phyloP scores from a whole-genome alignment of 352 stramenopile species.

The Phytophthora syringae region DNA sequence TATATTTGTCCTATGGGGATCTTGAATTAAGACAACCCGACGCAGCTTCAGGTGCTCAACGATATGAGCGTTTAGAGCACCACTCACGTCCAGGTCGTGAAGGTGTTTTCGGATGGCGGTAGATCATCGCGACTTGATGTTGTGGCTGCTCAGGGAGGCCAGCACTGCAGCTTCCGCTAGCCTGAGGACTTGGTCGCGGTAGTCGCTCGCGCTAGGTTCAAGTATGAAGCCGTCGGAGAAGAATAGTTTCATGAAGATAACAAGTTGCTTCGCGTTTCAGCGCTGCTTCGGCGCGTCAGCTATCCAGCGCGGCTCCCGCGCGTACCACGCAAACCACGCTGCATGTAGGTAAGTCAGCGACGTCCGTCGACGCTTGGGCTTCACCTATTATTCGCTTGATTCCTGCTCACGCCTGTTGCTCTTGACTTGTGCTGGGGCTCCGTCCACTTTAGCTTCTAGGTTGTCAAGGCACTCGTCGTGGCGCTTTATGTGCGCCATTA shows the following conservation, averaged over 20 bases:
- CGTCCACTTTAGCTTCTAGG: constrained; percentile 11
- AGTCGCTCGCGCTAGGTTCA: background rate
- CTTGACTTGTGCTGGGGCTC: constrained; percentile 4
- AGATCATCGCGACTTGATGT: constrained; percentile 1
- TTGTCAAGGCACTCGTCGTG: constrained; percentile 11
- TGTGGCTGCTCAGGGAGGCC: background rate
- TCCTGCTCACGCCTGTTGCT: constrained; percentile 3
- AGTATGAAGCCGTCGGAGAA: constrained; percentile 5
- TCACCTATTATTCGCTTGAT: constrained; percentile 12
- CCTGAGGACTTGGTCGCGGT: constrained; percentile 10
- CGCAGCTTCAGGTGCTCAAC: background rate
- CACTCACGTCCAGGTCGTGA: background rate
- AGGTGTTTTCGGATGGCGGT: constrained; percentile 7
- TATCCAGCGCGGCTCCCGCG: background rate
- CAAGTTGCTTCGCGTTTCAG: background rate
- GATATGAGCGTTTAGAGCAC: constrained; percentile 1
- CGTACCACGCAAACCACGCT: constrained; percentile 9
- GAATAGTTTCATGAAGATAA: constrained; percentile 11
- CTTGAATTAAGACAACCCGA: background rate
- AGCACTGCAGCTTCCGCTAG: constrained; percentile 1
- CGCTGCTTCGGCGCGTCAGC: background rate
- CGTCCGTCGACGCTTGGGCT: constrained; percentile 5
- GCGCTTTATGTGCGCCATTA: constrained; percentile 11
- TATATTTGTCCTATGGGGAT: no score
- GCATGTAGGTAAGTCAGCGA: constrained; percentile 5